These are phyloP conservation scores for Beauveria rudraprayagi DNA, from an alignment of 2,329 filamentous ascomycete species.

Conservation along the genomic window DNA sequence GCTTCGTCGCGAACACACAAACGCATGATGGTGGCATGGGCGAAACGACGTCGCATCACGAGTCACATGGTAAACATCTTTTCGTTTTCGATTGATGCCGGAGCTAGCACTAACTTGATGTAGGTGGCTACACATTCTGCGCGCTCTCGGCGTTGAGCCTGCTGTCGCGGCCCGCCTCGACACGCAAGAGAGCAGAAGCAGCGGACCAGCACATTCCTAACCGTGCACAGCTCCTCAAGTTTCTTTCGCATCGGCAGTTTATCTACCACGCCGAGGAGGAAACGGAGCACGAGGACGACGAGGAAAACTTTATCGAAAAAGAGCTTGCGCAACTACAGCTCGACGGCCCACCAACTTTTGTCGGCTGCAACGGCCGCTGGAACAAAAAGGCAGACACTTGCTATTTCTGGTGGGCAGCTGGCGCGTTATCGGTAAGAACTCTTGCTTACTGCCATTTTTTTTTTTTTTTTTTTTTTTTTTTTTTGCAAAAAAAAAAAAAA, in stretches of 20 bases:
- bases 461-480: too few species aligned
- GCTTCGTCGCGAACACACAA: slow-evolving; percentile 64
- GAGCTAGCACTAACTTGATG: slow-evolving; percentile 1
- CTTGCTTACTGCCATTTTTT: too few species aligned
- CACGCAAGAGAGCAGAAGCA: slow-evolving; percentile 11
- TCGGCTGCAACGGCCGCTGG: slow-evolving; percentile 81
- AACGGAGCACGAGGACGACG: slow-evolving; percentile 35
- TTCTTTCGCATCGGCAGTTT: slow-evolving; percentile 59
- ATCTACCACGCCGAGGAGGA: slow-evolving; percentile 43
- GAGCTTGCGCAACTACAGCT: slow-evolving; percentile 28
- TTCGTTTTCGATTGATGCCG: too few species aligned
- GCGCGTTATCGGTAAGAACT: slow-evolving; percentile 41
- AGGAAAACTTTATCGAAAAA: slow-evolving; percentile 29
- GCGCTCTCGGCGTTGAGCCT: slow-evolving; percentile 71
- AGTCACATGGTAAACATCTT: slow-evolving; percentile 61
- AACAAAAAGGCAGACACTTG: slow-evolving; percentile 95
- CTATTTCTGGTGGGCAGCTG: slow-evolving; percentile 88
- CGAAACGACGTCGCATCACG: slow-evolving; percentile 62
- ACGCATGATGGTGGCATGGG: slow-evolving; percentile 80
- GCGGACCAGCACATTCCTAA: slow-evolving; percentile 26
- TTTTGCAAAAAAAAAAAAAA: too few species aligned
- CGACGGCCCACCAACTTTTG: slow-evolving; percentile 32
- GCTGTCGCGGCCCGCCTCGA: slow-evolving; percentile 50
- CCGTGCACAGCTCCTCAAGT: slow-evolving; percentile 32
- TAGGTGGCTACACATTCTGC: slow-evolving; percentile 90